Conservation (phyloP, 2,329 filamentous ascomycete genomes). For the Colletotrichum destructivum region DNA sequence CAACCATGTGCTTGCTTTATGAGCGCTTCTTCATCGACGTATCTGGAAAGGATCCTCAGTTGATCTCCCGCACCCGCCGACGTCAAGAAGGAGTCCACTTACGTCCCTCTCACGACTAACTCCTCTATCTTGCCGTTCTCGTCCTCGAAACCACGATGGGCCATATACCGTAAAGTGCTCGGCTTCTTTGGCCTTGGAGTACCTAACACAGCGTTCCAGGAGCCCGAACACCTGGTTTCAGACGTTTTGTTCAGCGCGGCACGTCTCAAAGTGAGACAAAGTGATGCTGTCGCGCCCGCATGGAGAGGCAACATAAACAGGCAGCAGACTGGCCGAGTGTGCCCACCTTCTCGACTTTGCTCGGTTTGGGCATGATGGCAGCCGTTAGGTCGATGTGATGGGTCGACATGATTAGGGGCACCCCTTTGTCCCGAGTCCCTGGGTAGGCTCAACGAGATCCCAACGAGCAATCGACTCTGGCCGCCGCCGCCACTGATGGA, state of each 20-base stretch:
- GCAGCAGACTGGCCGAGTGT: neutral
- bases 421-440: constrained; percentile 4
- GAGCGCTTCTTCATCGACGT: constrained; percentile 46
- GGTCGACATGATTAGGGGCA: constrained; percentile 30
- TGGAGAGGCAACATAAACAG: constrained; percentile 8
- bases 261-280: constrained; percentile 19
- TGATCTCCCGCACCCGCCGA: constrained; percentile 7
- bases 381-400: constrained; percentile 46
- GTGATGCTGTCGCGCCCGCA: constrained; percentile 1
- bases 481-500: constrained; percentile 29
- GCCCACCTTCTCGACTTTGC: constrained; percentile 45
- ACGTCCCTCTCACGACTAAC: constrained; percentile 48
- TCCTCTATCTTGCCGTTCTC: constrained; percentile 45
- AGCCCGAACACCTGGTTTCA: constrained; percentile 46
- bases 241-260: constrained; percentile 1
- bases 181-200: constrained; percentile 47
- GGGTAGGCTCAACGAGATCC: neutral
- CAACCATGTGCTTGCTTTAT: constrained; percentile 44
- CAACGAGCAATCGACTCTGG: neutral
- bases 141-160: constrained; percentile 46
- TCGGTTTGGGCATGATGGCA: constrained; percentile 48
- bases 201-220: constrained; percentile 44
- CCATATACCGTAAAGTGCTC: constrained; percentile 46
- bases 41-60: constrained; percentile 39
- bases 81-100: constrained; percentile 24